Evolutionary conservation across 305 asterid genomes (phyloP).

Genomic region (Fraxinus platypoda): DNA sequence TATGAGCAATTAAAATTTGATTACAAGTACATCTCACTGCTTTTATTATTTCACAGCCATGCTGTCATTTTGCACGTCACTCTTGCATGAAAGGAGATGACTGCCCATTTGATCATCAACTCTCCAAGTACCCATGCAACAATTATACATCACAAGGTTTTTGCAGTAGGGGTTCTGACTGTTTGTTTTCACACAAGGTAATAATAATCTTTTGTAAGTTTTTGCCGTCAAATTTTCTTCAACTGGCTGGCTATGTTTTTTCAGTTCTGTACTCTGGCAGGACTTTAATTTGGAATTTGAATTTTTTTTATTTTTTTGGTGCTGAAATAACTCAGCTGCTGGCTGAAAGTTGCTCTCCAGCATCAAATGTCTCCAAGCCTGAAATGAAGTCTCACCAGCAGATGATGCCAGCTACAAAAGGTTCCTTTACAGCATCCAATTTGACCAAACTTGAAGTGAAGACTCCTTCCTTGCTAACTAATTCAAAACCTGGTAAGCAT

Average conservation of each 20-base stretch:
- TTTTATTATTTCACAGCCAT: conserved; percentile 62
- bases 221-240: not conserved
- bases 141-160: conserved; percentile 56
- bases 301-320: not conserved
- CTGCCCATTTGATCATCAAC: conserved; percentile 76
- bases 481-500: conserved; percentile 36
- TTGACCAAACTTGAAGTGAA: conserved; percentile 37
- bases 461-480: conserved; percentile 34
- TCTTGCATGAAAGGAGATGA: conserved; percentile 94
- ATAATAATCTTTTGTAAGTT: conserved; percentile 19
- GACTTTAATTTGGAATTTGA: conserved; percentile 12
- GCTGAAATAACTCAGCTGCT: conserved; percentile 42
- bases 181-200: conserved; percentile 92
- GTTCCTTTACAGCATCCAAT: conserved; percentile 28
- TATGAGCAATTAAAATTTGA: conserved; percentile 11
- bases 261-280: not conserved
- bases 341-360: conserved; percentile 26
- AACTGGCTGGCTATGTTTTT: not conserved
- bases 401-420: conserved; percentile 36
- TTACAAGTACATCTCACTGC: conserved; percentile 13
- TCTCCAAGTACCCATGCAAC: conserved; percentile 81
- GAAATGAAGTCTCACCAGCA: conserved; percentile 38
- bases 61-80: conserved; percentile 79
- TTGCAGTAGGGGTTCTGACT: conserved; percentile 79
- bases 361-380: conserved; percentile 43